Evolutionary conservation across 1,284 basidiomycete species (phyloP), one percentile per base, ranked within the genome.

Genomic region (Pseudozyma hubeiensis): DNA sequence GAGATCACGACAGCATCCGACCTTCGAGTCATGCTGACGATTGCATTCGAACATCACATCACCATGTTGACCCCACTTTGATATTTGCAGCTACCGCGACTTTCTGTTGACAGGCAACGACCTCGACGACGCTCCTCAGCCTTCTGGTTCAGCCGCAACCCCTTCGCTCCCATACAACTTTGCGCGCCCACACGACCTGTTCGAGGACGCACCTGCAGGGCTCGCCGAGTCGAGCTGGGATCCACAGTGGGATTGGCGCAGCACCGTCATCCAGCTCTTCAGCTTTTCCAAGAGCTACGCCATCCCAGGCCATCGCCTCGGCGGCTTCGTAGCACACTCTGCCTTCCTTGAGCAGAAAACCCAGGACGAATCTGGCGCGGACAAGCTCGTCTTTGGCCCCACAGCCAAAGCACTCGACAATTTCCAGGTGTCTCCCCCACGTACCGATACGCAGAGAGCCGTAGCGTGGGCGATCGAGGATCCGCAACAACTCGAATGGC

Each of bases 221-320:
- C 19, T 65, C 5, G 54, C 37, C 30, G 52, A 60, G 13, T n/a
- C 24, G 14, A 45, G 43, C 33, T 63, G 54, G 40, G 56, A 70
- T 31, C 7, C 58, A 0, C 46, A 52, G 46, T 79, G 82, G 64
- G 78, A 85, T 55, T 85, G 86, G 79, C 83, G 85, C 44, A 93
- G 91, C 91, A 87, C 74, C 7, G 14, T 80, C 31, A 78, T 80
- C 14, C 75, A 74, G 39, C 52, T 75, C 17, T 75, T 77, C 51
- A 75, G 69, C 54, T 75, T 78, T 47, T 90, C 89, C 64, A 93
- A 94, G 85, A 90, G 90, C 17, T 94, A 93, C 84, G 89, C 90
- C 58, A 89, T 96, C 45, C 93, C 93, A 0, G 93, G 93, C 0
- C 91, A 93, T 84, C 89, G 93, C 14, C 88, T 95, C 0, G 93